Base-by-base conservation (phyloP, 2,329 filamentous ascomycete species). In the Aspergillus piperis region DNA sequence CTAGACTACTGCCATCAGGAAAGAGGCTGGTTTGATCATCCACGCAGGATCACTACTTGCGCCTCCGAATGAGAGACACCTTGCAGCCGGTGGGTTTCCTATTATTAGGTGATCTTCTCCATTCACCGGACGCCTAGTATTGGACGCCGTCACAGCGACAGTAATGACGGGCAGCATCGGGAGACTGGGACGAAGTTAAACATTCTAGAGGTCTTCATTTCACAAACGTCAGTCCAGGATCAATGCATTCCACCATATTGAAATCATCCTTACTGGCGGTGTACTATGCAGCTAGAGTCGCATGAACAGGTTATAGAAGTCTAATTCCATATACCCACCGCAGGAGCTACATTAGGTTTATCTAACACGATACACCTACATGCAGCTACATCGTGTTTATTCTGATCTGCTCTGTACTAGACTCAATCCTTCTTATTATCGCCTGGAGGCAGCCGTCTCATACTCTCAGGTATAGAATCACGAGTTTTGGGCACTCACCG, bases 331-430 rank as follows among this genome's bases (percentile, higher is more conserved):
- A 39, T 53, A 5, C 50, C 30, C 6, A 53, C 50, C 13, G 50
- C 50, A 21, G 32, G 25, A 32, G 47, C 15, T 55, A 55, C 53
- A 47, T 55, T 17, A 17, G 30, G 39, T 55, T 32, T 44, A 30
- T 11, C 39, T 30, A 39, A 53, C 51, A 41, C 32, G 7, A 53
- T 41, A 55, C 17, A 32, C 17, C 39, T 36, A 47, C 53, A 55
- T 36, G 27, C 53, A 55, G 53, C 53, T 39, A 55, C 39, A 54
- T 55, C 53, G 27, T 47, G 39, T 47, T 55, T 55, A 55, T 55
- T 47, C 47, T 25, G 53, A 55, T 55, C 39, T 30, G 25, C 53
- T 44, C 39, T 47, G 53, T 55, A 44, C 41, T 44, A 44, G 25
- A 23, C 11, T 27, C 39, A 25, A 21, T 15, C 7, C 44, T 25